Conservation (phyloP, 1,139 yeast species). For the Hyphopichia wangnamkhiaoensis region DNA sequence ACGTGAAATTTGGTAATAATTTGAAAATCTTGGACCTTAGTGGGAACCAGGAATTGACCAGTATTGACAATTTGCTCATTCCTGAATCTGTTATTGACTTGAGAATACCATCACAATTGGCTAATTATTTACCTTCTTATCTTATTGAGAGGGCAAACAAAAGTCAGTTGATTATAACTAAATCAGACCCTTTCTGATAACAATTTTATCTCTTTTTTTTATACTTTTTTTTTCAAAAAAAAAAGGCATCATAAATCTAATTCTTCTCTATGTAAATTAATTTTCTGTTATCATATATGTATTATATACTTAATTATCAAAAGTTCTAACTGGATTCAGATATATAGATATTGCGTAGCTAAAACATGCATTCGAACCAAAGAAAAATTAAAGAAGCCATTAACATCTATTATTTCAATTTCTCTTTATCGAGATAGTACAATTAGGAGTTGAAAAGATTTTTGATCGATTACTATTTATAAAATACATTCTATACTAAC, state of each 20-base stretch:
- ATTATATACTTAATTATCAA: too few species aligned
- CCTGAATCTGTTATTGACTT: conserved; percentile 43
- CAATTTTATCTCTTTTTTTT: neutral
- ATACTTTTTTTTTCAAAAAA: neutral
- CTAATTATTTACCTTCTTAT: conserved; percentile 39
- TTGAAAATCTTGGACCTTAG: conserved; percentile 40
- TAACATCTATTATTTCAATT: too few species aligned
- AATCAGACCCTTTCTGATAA: conserved; percentile 24
- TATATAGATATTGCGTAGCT: too few species aligned
- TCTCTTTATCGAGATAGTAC: too few species aligned
- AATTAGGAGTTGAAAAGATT: too few species aligned
- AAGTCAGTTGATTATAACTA: conserved; percentile 30
- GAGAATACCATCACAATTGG: conserved; percentile 36
- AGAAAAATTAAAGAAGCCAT: too few species aligned
- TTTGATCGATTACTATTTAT: conserved; percentile 1
- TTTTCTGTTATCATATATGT: too few species aligned
- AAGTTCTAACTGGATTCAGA: too few species aligned
- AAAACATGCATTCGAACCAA: too few species aligned
- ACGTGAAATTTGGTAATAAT: conserved; percentile 37
- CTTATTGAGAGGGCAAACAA: conserved; percentile 45
- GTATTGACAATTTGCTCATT: conserved; percentile 38
- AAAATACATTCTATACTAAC: neutral
- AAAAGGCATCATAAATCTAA: neutral
- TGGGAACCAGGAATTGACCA: conserved; percentile 44
- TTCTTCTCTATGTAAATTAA: too few species aligned